Evolutionary conservation across 495 filamentous ascomycete genomes (phyloP).

Genomic region (Podospora bellae-mahoneyi): DNA sequence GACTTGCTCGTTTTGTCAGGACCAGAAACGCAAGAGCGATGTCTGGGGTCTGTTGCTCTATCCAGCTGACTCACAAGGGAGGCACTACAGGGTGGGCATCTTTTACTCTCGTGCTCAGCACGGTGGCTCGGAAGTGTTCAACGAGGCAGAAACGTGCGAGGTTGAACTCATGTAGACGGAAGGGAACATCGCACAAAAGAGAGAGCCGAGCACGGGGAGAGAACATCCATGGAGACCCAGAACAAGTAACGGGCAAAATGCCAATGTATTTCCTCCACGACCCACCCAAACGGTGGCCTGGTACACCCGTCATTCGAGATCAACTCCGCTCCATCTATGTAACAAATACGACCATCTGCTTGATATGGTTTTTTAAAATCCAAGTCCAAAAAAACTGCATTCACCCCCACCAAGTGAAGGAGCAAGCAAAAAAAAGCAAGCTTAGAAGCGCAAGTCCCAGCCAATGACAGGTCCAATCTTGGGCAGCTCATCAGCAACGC

Average conservation of each 20-base stretch:
- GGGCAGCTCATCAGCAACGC: conserved; percentile 91
- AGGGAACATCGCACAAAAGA: too few species aligned
- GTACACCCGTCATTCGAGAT: neutral
- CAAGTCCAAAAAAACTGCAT: neutral
- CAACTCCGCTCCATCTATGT: neutral
- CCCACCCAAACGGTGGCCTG: neutral
- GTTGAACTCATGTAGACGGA: too few species aligned
- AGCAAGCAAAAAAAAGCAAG: neutral
- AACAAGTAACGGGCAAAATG: neutral
- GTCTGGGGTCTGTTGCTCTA: too few species aligned
- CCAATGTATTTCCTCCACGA: neutral
- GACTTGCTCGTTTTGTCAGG: too few species aligned
- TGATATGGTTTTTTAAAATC: neutral
- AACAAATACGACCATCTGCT: neutral
- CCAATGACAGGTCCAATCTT: conserved; percentile 85
- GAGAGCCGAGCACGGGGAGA: too few species aligned
- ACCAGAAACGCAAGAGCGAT: too few species aligned
- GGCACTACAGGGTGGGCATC: too few species aligned
- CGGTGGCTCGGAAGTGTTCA: too few species aligned
- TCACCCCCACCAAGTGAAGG: neutral
- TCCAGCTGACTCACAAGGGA: too few species aligned
- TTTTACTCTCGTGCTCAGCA: too few species aligned
- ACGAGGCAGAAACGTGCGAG: too few species aligned
- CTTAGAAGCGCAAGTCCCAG: conserved; percentile 83
- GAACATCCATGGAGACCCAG: too few species aligned